A percentile compares a stretch with the other conserved stretches of the same genome.
Evolutionary conservation across 495 filamentous ascomycete species (phyloP).

Genomic region (Cercophora samala): DNA sequence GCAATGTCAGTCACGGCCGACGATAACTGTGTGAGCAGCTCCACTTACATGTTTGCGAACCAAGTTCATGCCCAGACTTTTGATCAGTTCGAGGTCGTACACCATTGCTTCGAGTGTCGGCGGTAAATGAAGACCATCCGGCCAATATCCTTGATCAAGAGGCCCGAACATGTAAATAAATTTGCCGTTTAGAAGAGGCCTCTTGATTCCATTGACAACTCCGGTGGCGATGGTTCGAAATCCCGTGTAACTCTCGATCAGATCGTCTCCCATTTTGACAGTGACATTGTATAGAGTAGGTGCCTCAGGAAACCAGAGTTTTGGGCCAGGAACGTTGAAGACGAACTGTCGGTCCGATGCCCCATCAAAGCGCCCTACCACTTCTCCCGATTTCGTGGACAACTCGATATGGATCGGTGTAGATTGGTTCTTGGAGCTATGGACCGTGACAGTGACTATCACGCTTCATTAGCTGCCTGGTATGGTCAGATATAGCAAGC

Average conservation of each 20-base stretch:
- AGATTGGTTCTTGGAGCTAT: conserved; percentile 31
- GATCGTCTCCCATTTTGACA: conserved; percentile 53
- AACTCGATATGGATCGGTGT: conserved; percentile 45
- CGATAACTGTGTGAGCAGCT: background rate
- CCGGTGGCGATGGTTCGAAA: conserved; percentile 60
- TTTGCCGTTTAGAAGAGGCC: conserved; percentile 60
- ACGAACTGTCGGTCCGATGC: conserved; percentile 47
- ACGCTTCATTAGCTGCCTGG: conserved; percentile 16
- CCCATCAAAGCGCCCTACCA: conserved; percentile 30
- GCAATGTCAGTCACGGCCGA: background rate
- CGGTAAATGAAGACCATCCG: conserved; percentile 60
- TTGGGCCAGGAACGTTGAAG: conserved; percentile 48
- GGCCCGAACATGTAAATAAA: conserved; percentile 65
- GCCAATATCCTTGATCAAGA: conserved; percentile 68
- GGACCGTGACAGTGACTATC: conserved; percentile 51
- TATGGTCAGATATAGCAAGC: background rate
- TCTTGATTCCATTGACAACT: conserved; percentile 54
- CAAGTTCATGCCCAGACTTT: conserved; percentile 63
- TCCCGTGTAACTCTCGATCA: conserved; percentile 59
- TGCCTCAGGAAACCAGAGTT: conserved; percentile 59
- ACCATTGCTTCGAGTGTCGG: conserved; percentile 63
- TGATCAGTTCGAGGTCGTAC: conserved; percentile 58
- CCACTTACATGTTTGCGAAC: conserved; percentile 63
- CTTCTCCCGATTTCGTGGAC: conserved; percentile 35
- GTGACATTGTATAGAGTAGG: conserved; percentile 62